Conservation (phyloP, 2,329 filamentous ascomycete genomes). For the Hypoxylon sp. region DNA sequence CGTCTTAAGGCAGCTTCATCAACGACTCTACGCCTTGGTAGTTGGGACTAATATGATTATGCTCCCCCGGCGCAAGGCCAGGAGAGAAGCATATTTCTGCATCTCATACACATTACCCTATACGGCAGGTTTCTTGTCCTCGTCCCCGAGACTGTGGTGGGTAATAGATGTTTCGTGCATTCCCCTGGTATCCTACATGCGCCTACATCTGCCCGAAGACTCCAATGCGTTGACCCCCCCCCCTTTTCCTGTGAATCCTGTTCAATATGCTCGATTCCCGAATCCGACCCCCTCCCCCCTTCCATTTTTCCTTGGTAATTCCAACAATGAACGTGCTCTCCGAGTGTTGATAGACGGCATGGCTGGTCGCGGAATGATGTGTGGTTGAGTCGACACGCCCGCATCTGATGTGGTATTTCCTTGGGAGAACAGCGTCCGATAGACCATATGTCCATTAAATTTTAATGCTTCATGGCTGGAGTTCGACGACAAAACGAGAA, state of each 20-base stretch:
- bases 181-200: constrained; percentile 16
- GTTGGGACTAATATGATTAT: constrained; percentile 23
- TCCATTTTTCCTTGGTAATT: constrained; percentile 8
- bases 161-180: constrained; percentile 10
- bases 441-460: constrained; percentile 34
- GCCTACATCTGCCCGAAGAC: constrained; percentile 9
- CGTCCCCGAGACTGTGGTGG: constrained; percentile 2
- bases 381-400: constrained; percentile 34
- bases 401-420: constrained; percentile 38
- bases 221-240: constrained; percentile 23
- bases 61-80: constrained; percentile 1
- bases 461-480: constrained; percentile 40
- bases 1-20: no score
- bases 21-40: constrained; percentile 18
- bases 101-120: constrained; percentile 33
- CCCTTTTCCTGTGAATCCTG: constrained; percentile 25
- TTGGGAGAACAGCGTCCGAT: constrained; percentile 34
- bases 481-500: constrained; percentile 37
- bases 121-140: constrained; percentile 23
- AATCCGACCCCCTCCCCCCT: neutral
- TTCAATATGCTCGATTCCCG: constrained; percentile 24
- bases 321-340: neutral
- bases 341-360: neutral
- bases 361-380: constrained; percentile 1
- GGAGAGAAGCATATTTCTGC: constrained; percentile 26